Conservation (phyloP, 1,284 basidiomycete genomes). For the Tremellales sp. region DNA sequence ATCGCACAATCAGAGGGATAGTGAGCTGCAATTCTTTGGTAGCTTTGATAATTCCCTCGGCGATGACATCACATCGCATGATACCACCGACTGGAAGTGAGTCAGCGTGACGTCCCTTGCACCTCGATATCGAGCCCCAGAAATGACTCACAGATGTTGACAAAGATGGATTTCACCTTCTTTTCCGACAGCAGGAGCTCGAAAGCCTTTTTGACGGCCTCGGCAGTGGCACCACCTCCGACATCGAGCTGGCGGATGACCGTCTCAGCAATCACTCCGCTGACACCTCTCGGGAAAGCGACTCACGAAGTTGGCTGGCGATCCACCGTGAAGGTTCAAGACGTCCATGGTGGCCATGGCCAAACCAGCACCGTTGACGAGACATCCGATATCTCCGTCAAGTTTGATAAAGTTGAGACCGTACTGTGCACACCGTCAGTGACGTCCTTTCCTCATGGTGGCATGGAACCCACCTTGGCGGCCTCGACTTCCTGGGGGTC, state of each 20-base stretch:
- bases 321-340: constrained; percentile 86
- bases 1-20: constrained; percentile 86
- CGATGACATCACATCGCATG: constrained; percentile 96
- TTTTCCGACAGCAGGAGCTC: constrained; percentile 87
- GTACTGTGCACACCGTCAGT: constrained; percentile 56
- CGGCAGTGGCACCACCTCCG: constrained; percentile 95
- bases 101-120: too few species aligned
- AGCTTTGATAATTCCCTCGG: constrained; percentile 96
- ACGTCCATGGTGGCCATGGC: constrained; percentile 99
- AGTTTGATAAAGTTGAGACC: constrained; percentile 99
- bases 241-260: constrained; percentile 66
- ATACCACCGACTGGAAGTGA: constrained; percentile 63
- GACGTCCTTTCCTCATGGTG: neutral
- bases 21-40: constrained; percentile 82
- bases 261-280: neutral
- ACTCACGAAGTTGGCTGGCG: constrained; percentile 79
- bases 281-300: neutral
- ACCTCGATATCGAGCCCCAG: too few species aligned
- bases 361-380: constrained; percentile 97
- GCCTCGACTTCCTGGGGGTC: constrained; percentile 95
- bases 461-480: constrained; percentile 36
- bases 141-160: constrained; percentile 79
- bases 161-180: constrained; percentile 97
- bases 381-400: constrained; percentile 94
- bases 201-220: constrained; percentile 99